Percentiles rank a stretch among this genome's conserved stretches.
Evolutionary conservation across 1,284 basidiomycete species (phyloP).

Genomic region (Sporisorium reilianum): DNA sequence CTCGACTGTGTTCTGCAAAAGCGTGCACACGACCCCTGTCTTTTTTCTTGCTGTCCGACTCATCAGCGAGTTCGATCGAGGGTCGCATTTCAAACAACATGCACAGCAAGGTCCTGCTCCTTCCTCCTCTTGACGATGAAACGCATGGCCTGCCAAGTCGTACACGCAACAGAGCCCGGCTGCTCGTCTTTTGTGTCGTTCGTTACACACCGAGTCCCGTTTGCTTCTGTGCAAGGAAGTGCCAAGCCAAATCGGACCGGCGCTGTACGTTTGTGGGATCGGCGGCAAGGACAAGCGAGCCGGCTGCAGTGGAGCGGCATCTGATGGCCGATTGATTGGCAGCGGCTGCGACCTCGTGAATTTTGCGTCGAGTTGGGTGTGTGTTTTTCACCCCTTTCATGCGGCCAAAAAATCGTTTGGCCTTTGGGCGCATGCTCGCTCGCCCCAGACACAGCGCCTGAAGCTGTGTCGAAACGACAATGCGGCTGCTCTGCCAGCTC

Average conservation of each 20-base stretch:
- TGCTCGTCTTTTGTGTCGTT: too few relatives aligned
- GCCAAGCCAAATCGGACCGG: neutral
- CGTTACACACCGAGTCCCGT: too few relatives aligned
- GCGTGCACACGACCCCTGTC: slow-evolving; percentile 3
- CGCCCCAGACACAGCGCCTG: neutral
- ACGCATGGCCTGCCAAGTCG: too few relatives aligned
- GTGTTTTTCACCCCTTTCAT: neutral
- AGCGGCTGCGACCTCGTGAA: neutral
- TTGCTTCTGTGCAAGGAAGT: too few relatives aligned
- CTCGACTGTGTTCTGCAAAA: neutral
- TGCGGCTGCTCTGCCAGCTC: neutral
- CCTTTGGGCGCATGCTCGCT: neutral
- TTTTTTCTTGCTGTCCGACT: neutral
- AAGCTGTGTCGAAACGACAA: neutral
- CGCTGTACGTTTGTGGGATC: too few relatives aligned
- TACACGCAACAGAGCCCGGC: too few relatives aligned
- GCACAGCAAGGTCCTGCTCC: neutral
- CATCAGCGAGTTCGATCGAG: neutral
- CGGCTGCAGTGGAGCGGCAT: neutral
- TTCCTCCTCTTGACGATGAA: neutral
- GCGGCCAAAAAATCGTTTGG: neutral
- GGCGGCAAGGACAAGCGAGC: too few relatives aligned
- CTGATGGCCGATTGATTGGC: neutral
- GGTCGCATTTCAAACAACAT: neutral
- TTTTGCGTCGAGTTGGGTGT: neutral